These are phyloP conservation scores for Corniculantispora saksenae DNA, from an alignment of 2,329 filamentous ascomycete species.

Conservation along the genomic window DNA sequence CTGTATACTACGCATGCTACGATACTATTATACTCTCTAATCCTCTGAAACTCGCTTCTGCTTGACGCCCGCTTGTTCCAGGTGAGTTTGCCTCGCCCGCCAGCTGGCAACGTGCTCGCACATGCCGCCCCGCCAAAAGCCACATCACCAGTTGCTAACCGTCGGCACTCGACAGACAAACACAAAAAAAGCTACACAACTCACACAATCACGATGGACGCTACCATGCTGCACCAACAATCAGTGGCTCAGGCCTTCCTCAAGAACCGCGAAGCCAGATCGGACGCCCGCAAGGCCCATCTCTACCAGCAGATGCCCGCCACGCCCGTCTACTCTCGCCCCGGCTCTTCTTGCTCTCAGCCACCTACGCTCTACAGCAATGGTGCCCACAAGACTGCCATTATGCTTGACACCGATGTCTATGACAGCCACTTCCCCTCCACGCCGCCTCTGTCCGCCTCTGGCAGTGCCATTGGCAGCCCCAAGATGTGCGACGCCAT, in stretches of 20 bases:
- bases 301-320: slow-evolving; percentile 64
- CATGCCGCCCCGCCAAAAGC: neutral
- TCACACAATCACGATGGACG: slow-evolving; percentile 68
- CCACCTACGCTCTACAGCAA: slow-evolving; percentile 58
- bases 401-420: slow-evolving; percentile 78
- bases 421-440: slow-evolving; percentile 74
- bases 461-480: slow-evolving; percentile 83
- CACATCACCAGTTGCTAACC: neutral
- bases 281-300: slow-evolving; percentile 72
- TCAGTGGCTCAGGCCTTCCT: slow-evolving; percentile 81
- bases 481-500: slow-evolving; percentile 76
- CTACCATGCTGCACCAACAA: slow-evolving; percentile 55
- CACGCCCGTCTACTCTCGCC: slow-evolving; percentile 65
- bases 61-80: slow-evolving; percentile 2
- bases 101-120: neutral
- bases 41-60: slow-evolving; percentile 8
- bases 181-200: slow-evolving; percentile 12
- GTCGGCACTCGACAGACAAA: slow-evolving; percentile 36
- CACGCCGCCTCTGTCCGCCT: slow-evolving; percentile 83
- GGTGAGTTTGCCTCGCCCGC: slow-evolving; percentile 2
- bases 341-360: slow-evolving; percentile 66
- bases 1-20: slow-evolving; percentile 21
- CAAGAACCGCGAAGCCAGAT: slow-evolving; percentile 76
- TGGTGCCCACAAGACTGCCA: slow-evolving; percentile 71
- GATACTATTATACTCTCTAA: slow-evolving; percentile 19